Evolutionary conservation across 352 stramenopile genomes (phyloP), one percentile per base, ranked within the genome.

Genomic region (Phytophthora quininea): DNA sequence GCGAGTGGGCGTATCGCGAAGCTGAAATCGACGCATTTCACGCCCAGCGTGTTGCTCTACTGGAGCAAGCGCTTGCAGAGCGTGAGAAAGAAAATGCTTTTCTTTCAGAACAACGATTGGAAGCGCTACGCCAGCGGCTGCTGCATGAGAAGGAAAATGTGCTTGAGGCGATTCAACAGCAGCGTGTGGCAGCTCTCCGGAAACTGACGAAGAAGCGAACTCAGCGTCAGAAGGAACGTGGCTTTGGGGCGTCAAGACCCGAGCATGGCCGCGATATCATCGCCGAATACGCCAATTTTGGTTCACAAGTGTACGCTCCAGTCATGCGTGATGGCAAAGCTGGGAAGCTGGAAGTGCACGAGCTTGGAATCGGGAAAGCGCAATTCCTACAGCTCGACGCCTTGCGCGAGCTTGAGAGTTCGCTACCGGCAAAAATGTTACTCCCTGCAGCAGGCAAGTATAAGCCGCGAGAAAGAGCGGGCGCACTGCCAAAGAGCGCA

Each of bases 21-120:
- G 72, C 74, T n/a, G 91, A 98, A 62, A 95, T 98, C 42, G 90
- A 98, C 54, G 72, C 73, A 6, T 71, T 93, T 56, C 87, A 97
- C 65, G 90, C 73, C 14, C 85, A 93, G 62, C 86, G 92, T 14
- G 72, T 98, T 27, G 64, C 62, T 35, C 48, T 96, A 33, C 76
- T 98, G 12, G 65, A 86, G 56, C 80, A 93, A 62, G 92, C 91
- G 27, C 74, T 98, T 37, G 61, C 77, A 27, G 95, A 97, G 54
- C 78, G 95, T 5, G 93, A 98, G 46, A 80, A 95, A 31, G 89
- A 96, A 62, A 91, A 93, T 40, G 87, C 97, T 6, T 97, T 96
- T 62, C 67, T 98, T n/a, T 85, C 89, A 1, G 92, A 98, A 66
- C 92, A 98, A 73, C 85, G 94, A 19, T 77, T 98, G 29, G 92